A percentile compares a stretch with the other conserved stretches of the same genome.
Conservation (phyloP, 768 basidiomycete genomes). For the Boletus bicolor region DNA sequence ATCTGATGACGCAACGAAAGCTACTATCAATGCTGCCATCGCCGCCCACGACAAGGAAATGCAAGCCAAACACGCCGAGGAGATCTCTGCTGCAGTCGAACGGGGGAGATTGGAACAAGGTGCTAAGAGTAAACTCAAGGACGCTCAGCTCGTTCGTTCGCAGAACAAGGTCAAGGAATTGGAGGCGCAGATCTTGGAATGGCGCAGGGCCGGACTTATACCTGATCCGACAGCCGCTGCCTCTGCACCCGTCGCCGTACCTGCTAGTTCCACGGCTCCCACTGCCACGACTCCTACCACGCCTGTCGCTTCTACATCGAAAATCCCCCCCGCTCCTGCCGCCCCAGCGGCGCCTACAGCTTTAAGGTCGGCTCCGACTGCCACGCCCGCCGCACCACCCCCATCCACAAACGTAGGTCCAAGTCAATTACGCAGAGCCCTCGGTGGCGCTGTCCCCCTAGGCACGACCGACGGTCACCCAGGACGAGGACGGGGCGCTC, state of each 20-base stretch:
- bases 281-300: constrained; percentile 28
- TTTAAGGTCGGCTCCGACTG: constrained; percentile 6
- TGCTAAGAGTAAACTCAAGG: constrained; percentile 66
- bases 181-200: constrained; percentile 58
- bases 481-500: constrained; percentile 37
- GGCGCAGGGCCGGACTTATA: constrained; percentile 49
- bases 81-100: constrained; percentile 65
- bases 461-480: constrained; percentile 17
- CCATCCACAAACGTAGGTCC: constrained; percentile 27
- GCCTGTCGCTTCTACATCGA: constrained; percentile 27
- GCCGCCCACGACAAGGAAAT: constrained; percentile 46
- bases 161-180: constrained; percentile 65
- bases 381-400: constrained; percentile 21
- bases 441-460: constrained; percentile 29
- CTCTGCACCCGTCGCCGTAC: constrained; percentile 19
- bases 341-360: constrained; percentile 20
- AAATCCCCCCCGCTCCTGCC: background rate
- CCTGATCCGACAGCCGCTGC: constrained; percentile 35
- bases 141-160: constrained; percentile 59
- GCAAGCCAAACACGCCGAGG: constrained; percentile 47
- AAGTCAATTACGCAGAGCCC: constrained; percentile 27
- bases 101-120: constrained; percentile 62
- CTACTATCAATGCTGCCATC: constrained; percentile 49
- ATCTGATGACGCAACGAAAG: constrained; percentile 36
- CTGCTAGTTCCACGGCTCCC: constrained; percentile 12